These are phyloP conservation scores for Coniella lustricola DNA, from an alignment of 2,329 filamentous ascomycete genomes.

Conservation along the genomic window DNA sequence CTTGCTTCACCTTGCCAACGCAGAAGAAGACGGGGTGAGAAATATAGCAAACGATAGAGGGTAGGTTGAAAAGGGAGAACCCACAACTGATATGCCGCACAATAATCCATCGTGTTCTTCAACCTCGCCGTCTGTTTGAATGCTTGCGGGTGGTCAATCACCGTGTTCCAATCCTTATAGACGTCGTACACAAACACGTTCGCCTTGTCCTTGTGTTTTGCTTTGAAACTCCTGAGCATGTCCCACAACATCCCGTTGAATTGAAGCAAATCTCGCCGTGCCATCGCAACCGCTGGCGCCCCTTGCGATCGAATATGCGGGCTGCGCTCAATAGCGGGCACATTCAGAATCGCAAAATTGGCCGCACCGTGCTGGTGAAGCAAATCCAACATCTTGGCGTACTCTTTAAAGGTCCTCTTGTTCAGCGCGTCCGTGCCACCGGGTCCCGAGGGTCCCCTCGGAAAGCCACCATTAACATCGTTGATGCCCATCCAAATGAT, in stretches of 20 bases:
- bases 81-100: constrained; percentile 47
- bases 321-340: constrained; percentile 49
- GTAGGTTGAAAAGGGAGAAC: constrained; percentile 16
- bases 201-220: constrained; percentile 16
- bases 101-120: constrained; percentile 50
- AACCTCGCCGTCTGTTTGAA: constrained; percentile 39
- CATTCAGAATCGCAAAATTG: constrained; percentile 52
- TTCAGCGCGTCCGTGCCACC: constrained; percentile 28
- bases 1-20: neutral
- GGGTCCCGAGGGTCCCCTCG: constrained; percentile 20
- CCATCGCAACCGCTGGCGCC: constrained; percentile 23
- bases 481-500: constrained; percentile 50
- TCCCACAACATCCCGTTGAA: constrained; percentile 42
- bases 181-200: constrained; percentile 49
- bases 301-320: constrained; percentile 39
- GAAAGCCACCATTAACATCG: constrained; percentile 44
- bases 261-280: constrained; percentile 38
- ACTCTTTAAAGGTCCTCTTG: constrained; percentile 32
- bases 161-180: constrained; percentile 41
- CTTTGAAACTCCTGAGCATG: constrained; percentile 30
- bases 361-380: constrained; percentile 45
- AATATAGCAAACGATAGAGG: no score
- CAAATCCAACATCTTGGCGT: constrained; percentile 31
- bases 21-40: neutral
- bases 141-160: constrained; percentile 41